These are phyloP conservation scores for Candida pseudoviswanathii DNA, from an alignment of 1,139 yeast genomes.

Conservation along the genomic window DNA sequence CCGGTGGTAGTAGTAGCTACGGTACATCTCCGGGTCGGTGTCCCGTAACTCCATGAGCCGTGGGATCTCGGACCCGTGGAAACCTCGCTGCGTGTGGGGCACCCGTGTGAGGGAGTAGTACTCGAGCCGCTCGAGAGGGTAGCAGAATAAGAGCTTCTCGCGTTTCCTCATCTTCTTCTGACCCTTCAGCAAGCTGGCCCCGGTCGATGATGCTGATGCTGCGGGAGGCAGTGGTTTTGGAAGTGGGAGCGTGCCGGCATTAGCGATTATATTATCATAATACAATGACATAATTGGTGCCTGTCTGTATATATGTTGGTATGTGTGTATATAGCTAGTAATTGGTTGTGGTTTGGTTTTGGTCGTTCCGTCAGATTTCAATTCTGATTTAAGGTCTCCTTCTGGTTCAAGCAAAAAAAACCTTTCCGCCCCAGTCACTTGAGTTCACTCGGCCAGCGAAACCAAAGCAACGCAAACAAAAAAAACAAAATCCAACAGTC, in stretches of 20 bases:
- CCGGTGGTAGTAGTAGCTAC: background rate
- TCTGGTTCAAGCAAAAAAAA: no score
- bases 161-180: no score
- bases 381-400: no score
- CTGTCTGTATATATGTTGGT: background rate
- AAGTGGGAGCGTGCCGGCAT: conserved; percentile 5
- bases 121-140: background rate
- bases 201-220: background rate
- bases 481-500: no score
- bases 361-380: no score
- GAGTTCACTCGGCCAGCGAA: no score
- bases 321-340: no score
- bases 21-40: background rate
- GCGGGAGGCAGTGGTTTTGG: background rate
- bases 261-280: conserved; percentile 2
- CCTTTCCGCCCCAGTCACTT: no score
- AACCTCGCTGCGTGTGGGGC: background rate
- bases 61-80: background rate
- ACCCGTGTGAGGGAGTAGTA: background rate
- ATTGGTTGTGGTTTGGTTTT: no score
- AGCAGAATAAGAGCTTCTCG: background rate
- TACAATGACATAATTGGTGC: background rate
- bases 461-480: no score
- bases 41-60: background rate
- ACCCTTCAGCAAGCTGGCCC: no score